These are phyloP conservation scores for Globisporangium alternatum DNA, from an alignment of 352 stramenopile species.

Conservation along the genomic window DNA sequence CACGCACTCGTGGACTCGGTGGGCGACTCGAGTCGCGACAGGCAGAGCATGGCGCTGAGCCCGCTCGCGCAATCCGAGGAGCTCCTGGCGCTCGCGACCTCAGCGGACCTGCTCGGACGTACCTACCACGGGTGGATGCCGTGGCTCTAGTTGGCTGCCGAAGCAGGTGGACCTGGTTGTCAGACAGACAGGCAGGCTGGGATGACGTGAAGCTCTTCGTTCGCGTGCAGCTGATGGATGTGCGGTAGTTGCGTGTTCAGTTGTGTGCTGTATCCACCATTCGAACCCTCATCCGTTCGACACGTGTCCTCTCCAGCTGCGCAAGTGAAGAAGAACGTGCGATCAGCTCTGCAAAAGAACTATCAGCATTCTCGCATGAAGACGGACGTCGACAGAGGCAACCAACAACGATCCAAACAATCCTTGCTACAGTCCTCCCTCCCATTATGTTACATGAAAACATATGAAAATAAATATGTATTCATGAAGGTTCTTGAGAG, in stretches of 20 bases:
- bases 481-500: no score
- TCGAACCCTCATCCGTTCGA: no score
- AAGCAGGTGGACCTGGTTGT: not conserved
- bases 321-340: no score
- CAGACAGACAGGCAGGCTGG: not conserved
- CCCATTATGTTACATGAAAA: no score
- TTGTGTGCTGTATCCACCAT: not conserved
- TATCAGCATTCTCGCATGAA: no score
- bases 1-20: slow-evolving; percentile 51
- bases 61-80: slow-evolving; percentile 78
- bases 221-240: not conserved
- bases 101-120: slow-evolving; percentile 74
- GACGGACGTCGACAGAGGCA: no score
- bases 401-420: no score
- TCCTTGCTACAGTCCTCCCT: no score
- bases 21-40: slow-evolving; percentile 11
- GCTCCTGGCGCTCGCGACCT: slow-evolving; percentile 77
- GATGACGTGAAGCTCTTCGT: slow-evolving; percentile 4
- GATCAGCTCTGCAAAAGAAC: no score
- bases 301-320: no score
- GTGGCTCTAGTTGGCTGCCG: slow-evolving; percentile 40
- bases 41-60: slow-evolving; percentile 33
- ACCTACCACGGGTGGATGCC: slow-evolving; percentile 85
- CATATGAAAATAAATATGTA: no score
- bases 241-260: not conserved